Percentiles rank a stretch among this genome's conserved stretches.
Conservation (phyloP, 805 yeast genomes). For the Pichia membranifaciens region DNA sequence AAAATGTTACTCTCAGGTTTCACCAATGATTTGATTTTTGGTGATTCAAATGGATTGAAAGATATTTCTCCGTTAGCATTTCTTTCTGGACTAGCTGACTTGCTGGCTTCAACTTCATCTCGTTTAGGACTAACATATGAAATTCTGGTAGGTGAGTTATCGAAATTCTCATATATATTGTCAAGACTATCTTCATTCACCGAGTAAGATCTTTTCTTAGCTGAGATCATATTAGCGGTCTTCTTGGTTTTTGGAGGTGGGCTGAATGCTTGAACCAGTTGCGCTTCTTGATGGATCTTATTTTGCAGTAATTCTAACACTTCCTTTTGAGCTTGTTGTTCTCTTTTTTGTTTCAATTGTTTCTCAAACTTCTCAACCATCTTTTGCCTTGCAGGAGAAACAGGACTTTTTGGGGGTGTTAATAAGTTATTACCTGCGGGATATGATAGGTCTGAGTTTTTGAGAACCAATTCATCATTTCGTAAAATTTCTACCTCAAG, state of each 20-base stretch:
- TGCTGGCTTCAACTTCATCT: not conserved
- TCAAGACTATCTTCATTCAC: conserved; percentile 5
- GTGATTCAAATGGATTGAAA: conserved; percentile 13
- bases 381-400: conserved; percentile 15
- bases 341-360: conserved; percentile 10
- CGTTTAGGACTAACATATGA: not conserved
- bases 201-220: not conserved
- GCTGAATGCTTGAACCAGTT: conserved; percentile 7
- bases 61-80: not conserved
- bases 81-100: not conserved
- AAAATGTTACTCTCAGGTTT: not conserved
- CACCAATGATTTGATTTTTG: not conserved
- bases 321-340: conserved; percentile 10
- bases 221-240: not conserved
- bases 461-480: not conserved
- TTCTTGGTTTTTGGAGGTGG: conserved; percentile 4
- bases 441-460: not conserved
- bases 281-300: conserved; percentile 14
- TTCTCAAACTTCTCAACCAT: conserved; percentile 15
- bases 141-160: conserved; percentile 8
- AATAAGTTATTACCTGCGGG: not conserved
- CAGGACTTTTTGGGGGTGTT: conserved; percentile 2
- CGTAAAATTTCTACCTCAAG: not conserved
- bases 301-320: conserved; percentile 10
- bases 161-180: conserved; percentile 10